Conservation (phyloP, 2,329 filamentous ascomycete species). For the Orbilia javanica region DNA sequence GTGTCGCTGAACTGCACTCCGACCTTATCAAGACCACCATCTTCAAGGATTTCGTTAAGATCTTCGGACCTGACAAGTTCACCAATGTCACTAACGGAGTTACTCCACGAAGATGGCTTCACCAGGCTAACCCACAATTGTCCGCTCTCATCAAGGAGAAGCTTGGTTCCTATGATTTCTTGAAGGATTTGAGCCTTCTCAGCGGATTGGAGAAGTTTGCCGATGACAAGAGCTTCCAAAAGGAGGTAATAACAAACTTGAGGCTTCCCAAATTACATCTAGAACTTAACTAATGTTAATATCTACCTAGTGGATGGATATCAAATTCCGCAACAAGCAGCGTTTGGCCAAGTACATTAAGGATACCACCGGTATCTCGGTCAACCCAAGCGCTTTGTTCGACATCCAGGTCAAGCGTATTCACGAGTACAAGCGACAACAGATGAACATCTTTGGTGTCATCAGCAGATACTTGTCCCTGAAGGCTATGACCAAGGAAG, state of each 20-base stretch:
- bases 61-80: conserved; percentile 97
- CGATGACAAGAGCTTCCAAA: conserved; percentile 89
- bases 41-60: conserved; percentile 96
- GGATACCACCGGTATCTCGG: conserved; percentile 79
- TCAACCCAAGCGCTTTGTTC: conserved; percentile 90
- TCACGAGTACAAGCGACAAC: conserved; percentile 98
- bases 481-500: conserved; percentile 84
- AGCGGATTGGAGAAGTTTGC: conserved; percentile 86
- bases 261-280: not conserved
- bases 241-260: conserved; percentile 69
- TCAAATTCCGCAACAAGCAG: conserved; percentile 97
- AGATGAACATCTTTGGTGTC: conserved; percentile 98
- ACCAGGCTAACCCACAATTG: conserved; percentile 94
- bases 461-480: conserved; percentile 93
- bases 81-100: conserved; percentile 99
- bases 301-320: conserved; percentile 78
- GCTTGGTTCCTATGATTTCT: conserved; percentile 82
- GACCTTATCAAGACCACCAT: conserved; percentile 99
- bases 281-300: not conserved
- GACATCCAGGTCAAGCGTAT: conserved; percentile 99
- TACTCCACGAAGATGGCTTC: conserved; percentile 93
- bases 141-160: conserved; percentile 94
- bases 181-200: conserved; percentile 89
- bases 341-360: conserved; percentile 92
- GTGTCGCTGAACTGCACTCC: conserved; percentile 96